These are phyloP conservation scores for Ostreobium quekettii DNA, from an alignment of 139 green algal genomes.

Conservation along the genomic window DNA sequence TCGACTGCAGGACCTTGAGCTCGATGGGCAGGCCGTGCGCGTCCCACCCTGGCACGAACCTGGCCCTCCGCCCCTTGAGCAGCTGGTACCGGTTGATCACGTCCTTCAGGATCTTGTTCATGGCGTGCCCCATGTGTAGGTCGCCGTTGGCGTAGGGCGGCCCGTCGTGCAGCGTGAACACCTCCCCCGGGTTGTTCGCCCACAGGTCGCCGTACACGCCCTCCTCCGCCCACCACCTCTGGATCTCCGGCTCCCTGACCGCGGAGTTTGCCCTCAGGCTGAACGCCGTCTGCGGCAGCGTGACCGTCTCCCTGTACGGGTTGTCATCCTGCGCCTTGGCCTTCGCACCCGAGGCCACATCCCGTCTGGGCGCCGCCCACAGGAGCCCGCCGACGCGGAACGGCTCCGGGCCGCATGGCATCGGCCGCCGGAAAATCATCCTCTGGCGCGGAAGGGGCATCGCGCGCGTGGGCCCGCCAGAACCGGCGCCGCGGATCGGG, in stretches of 20 bases:
- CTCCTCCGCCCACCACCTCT: slow-evolving; percentile 78
- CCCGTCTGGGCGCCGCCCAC: no score
- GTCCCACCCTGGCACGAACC: slow-evolving; percentile 95
- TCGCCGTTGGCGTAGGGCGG: slow-evolving; percentile 98
- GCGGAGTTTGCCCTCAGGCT: slow-evolving; percentile 87
- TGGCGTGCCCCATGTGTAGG: slow-evolving; percentile 94
- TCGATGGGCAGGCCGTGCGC: slow-evolving; percentile 98
- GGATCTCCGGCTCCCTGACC: slow-evolving; percentile 87
- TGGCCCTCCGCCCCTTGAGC: slow-evolving; percentile 25
- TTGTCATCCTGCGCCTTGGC: neutral
- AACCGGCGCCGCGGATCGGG: no score
- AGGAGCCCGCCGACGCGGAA: no score
- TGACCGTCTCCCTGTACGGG: slow-evolving; percentile 78
- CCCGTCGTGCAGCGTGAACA: slow-evolving; percentile 95
- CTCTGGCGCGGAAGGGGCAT: no score
- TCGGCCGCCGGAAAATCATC: no score
- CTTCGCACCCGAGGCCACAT: no score
- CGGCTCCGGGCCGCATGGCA: no score
- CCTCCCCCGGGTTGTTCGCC: slow-evolving; percentile 34
- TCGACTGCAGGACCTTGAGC: slow-evolving; percentile 87
- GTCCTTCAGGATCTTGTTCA: slow-evolving; percentile 99
- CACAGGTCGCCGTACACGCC: slow-evolving; percentile 62
- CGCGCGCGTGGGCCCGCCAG: no score
- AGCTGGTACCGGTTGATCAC: slow-evolving; percentile 77
- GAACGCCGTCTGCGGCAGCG: slow-evolving; percentile 87